Conservation (phyloP, 2,329 filamentous ascomycete species). For the Epicoccum nigrum region DNA sequence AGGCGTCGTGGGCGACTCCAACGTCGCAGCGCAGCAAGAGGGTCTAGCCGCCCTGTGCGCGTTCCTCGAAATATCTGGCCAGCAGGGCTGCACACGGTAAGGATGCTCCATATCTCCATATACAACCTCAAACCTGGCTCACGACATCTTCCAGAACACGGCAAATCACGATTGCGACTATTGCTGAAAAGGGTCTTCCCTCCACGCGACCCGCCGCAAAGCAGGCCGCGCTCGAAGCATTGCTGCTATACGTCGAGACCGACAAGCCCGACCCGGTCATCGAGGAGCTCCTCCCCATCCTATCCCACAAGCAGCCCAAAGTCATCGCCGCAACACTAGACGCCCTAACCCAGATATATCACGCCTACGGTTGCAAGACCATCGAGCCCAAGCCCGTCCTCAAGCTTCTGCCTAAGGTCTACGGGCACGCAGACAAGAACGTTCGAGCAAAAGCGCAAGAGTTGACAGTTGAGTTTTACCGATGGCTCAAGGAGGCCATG, state of each 20-base stretch:
- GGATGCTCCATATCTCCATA: conserved; percentile 7
- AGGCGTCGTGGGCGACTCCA: conserved; percentile 88
- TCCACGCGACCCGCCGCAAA: conserved; percentile 90
- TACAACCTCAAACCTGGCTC: neutral
- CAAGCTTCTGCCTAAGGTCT: conserved; percentile 86
- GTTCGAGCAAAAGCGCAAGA: conserved; percentile 92
- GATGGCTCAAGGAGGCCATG: conserved; percentile 97
- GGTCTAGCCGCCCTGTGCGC: conserved; percentile 85
- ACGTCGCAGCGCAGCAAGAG: conserved; percentile 95
- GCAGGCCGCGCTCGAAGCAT: conserved; percentile 80
- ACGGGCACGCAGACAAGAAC: conserved; percentile 97
- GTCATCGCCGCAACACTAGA: conserved; percentile 77
- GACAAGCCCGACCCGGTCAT: conserved; percentile 85
- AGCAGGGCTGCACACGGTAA: conserved; percentile 74
- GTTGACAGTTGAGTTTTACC: conserved; percentile 90
- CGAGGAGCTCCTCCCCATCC: conserved; percentile 83
- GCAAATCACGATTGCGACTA: conserved; percentile 72
- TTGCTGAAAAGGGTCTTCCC: conserved; percentile 89
- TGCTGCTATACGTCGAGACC: conserved; percentile 87
- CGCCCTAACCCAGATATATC: conserved; percentile 82
- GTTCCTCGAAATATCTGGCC: conserved; percentile 89
- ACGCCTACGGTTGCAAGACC: conserved; percentile 93
- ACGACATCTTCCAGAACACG: conserved; percentile 65
- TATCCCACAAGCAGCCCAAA: conserved; percentile 91
- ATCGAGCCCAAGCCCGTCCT: conserved; percentile 91